Base-by-base conservation (phyloP, 345 rosid species). In the Syzygium grande region DNA sequence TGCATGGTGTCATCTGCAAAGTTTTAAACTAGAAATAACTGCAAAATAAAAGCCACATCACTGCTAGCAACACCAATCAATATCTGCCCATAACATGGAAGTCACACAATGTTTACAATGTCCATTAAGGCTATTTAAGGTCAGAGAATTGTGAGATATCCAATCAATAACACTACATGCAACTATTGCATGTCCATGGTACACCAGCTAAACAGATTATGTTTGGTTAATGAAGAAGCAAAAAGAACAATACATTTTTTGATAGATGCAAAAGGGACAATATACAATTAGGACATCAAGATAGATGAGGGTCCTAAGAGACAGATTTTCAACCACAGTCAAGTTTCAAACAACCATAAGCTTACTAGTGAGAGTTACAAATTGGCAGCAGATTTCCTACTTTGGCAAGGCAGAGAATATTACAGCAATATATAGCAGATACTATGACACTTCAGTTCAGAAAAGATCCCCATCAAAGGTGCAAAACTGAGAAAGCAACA, bases 11-110 rank as follows among this genome's bases (percentile, higher is more conserved):
- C 49, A 38, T 73, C 83, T 73, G 83, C 83, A 73, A 38, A 38
- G 6, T 73, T 41, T 38, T 73, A 73, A 73, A n/a, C 41, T 51
- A 84, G 58, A 84, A 84, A 51, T 84, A 46, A 29, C 6, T 27
- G 86, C 54, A 51, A 84, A 84, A 54, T 84, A 51, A 25, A 85
- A 84, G 49, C 87, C 63, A 83, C 83, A 78, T 86, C 87, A 90
- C 30, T 23, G 12, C 54, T 46, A 51, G 52, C 56, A 84, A 84
- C 34, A 84, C 9, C 54, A 29, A 53, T 51, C 85, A 84, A 29
- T 84, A 53, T 15, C 54, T 49, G 80, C 46, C 25, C 46, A 68
- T 34, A 34, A 68, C 46, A 17, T 68, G 80, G 25, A 11, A 68
- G 46, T 34, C 80, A 9, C 46, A 17, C 23, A 19, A 68, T 17